These are phyloP conservation scores for Candida incommunis DNA, from an alignment of 805 yeast genomes.

Conservation along the genomic window DNA sequence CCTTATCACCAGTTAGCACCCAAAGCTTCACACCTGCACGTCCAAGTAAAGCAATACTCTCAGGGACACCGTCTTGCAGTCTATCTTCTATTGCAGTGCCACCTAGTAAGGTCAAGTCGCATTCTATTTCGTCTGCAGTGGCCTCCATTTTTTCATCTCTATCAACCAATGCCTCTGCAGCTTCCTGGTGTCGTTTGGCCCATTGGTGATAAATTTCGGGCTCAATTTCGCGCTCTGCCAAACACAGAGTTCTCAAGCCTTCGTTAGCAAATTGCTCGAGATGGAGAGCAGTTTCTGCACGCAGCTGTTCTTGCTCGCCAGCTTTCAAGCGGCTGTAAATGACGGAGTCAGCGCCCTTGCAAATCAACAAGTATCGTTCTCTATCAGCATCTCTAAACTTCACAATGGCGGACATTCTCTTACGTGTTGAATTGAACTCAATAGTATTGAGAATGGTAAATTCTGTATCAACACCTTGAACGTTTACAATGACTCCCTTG, in stretches of 20 bases:
- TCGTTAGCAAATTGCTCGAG: conserved; percentile 65
- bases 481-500: conserved; percentile 30
- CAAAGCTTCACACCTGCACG: conserved; percentile 71
- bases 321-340: conserved; percentile 38
- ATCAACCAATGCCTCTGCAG: conserved; percentile 41
- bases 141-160: conserved; percentile 48
- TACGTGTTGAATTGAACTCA: conserved; percentile 62
- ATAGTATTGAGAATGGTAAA: conserved; percentile 45
- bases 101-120: conserved; percentile 44
- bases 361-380: conserved; percentile 31
- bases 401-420: conserved; percentile 64
- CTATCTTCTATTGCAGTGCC: conserved; percentile 79
- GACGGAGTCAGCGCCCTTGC: conserved; percentile 75
- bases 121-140: conserved; percentile 49
- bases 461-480: conserved; percentile 33
- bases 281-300: conserved; percentile 52
- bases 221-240: conserved; percentile 46
- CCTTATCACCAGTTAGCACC: conserved; percentile 77
- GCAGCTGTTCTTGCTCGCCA: conserved; percentile 29
- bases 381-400: conserved; percentile 21
- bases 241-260: conserved; percentile 67
- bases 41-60: conserved; percentile 50
- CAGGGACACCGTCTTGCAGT: conserved; percentile 70
- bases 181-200: conserved; percentile 42
- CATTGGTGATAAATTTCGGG: conserved; percentile 35